Evolutionary conservation across 176 grass and related monocot species (phyloP).

Genomic region (Bromus sterilis): DNA sequence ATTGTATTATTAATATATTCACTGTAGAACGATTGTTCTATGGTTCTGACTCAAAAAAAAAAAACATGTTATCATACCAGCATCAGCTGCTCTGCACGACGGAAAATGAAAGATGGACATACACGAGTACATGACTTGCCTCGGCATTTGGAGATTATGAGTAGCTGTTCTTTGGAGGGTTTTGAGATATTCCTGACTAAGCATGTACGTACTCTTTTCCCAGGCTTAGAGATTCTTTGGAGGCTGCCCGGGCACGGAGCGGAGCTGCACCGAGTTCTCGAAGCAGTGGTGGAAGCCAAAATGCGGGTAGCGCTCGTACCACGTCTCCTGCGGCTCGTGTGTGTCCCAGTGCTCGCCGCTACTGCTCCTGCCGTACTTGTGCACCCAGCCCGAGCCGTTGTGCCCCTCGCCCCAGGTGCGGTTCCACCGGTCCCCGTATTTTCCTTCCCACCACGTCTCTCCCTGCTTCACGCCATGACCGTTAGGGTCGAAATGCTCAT

Average conservation of each 20-base stretch:
- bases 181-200: constrained; percentile 8
- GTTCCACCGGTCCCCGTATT: constrained; percentile 73
- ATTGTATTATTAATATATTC: too few species aligned
- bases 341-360: constrained; percentile 92
- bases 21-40: too few species aligned
- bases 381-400: constrained; percentile 71
- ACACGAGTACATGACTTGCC: too few species aligned
- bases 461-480: constrained; percentile 72
- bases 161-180: too few species aligned
- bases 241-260: constrained; percentile 33
- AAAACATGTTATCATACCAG: too few species aligned
- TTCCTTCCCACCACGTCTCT: constrained; percentile 87
- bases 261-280: constrained; percentile 74
- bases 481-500: constrained; percentile 55
- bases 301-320: constrained; percentile 85
- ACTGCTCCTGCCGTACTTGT: constrained; percentile 92
- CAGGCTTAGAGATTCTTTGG: background rate
- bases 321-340: constrained; percentile 65
- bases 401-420: constrained; percentile 92
- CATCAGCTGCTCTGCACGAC: too few species aligned
- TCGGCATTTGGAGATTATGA: too few species aligned
- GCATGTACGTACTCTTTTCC: background rate
- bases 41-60: too few species aligned
- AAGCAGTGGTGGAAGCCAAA: constrained; percentile 82
- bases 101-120: too few species aligned